phyloP scores from a whole-genome alignment of 2,329 filamentous ascomycete genomes.

The Dothidotthia symphoricarpi region DNA sequence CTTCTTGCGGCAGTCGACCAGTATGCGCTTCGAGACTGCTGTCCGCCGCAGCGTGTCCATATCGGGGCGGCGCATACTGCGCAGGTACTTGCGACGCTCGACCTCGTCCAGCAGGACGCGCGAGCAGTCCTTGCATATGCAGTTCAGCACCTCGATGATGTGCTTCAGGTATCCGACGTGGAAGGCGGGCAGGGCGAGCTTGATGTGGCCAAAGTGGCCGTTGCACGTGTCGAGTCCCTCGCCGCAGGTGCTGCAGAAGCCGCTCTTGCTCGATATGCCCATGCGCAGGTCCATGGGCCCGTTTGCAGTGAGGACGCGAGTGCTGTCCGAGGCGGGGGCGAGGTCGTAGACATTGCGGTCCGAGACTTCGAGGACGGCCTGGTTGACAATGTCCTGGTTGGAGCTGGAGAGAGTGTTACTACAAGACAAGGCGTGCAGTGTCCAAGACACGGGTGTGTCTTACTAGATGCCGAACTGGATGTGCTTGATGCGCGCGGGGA shows the following conservation, averaged over 20 bases:
- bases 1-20: slow-evolving; percentile 84
- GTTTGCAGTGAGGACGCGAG: slow-evolving; percentile 70
- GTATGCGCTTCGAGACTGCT: slow-evolving; percentile 83
- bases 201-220: slow-evolving; percentile 92
- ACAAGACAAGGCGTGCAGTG: slow-evolving; percentile 1
- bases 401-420: slow-evolving; percentile 58
- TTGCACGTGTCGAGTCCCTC: slow-evolving; percentile 80
- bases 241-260: slow-evolving; percentile 78
- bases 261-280: slow-evolving; percentile 83
- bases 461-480: slow-evolving; percentile 93
- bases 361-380: slow-evolving; percentile 92
- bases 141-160: slow-evolving; percentile 85
- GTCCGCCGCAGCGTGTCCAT: slow-evolving; percentile 83
- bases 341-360: slow-evolving; percentile 92
- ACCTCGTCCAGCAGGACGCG: slow-evolving; percentile 77
- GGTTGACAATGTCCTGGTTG: slow-evolving; percentile 90
- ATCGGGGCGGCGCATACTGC: slow-evolving; percentile 73
- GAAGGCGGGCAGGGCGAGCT: slow-evolving; percentile 85
- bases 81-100: slow-evolving; percentile 75
- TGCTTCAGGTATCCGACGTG: slow-evolving; percentile 96
- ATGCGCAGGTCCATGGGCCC: slow-evolving; percentile 86
- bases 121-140: slow-evolving; percentile 93
- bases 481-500: slow-evolving; percentile 88
- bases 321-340: slow-evolving; percentile 58
- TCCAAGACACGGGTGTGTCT: slow-evolving; percentile 3